Base-by-base conservation (phyloP, 2,329 filamentous ascomycete species). In the Coniochaeta hoffmannii region DNA sequence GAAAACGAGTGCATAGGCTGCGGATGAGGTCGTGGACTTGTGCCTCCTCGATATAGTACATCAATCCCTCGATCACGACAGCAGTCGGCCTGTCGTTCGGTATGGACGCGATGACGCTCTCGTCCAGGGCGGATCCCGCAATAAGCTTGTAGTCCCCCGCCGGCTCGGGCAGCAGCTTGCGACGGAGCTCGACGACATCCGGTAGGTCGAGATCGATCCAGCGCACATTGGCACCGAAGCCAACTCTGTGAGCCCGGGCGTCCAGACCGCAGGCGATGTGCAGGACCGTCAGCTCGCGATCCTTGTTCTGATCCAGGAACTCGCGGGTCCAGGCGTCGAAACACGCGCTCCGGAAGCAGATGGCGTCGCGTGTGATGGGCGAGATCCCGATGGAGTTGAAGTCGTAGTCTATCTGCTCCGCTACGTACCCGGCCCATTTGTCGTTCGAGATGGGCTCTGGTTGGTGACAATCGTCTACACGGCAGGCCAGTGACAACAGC, bases 251-350 rank as follows among this genome's bases (percentile, higher is more conserved):
- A 4, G 50, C 46, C 19, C 54, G 49, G 19, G 54, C 38, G 34
- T 56, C 54, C 15, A 56, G 54, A 11, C 54, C 54, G 35, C 54
- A 56, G 30, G 54, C 54, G n/a, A 56, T 14, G 35, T 56, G 50
- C 26, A 56, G 54, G 17, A 56, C 35, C 1, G 50, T 53, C 12
- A 50, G 49, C 5, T 22, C n/a, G 32, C 32, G 9, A 28, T 34
- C 8, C 49, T 34, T 32, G 31, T 56, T 34, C 15, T 2, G 8
- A 26, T 26, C 52, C 52, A 54, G 52, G 12, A 54, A 54, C 15
- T 46, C 52, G 24, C 19, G 19, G 5, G 35, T 54, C 52, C 52
- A 54, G 9, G 28, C 8, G 36, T 54, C 52, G n/a, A 54, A 51
- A 10, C 22, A 32, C 6, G n/a, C 10, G 3, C 9, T 19, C 28